Evolutionary conservation across 345 rosid genomes (phyloP).

Genomic region (Cardamine resedifolia): DNA sequence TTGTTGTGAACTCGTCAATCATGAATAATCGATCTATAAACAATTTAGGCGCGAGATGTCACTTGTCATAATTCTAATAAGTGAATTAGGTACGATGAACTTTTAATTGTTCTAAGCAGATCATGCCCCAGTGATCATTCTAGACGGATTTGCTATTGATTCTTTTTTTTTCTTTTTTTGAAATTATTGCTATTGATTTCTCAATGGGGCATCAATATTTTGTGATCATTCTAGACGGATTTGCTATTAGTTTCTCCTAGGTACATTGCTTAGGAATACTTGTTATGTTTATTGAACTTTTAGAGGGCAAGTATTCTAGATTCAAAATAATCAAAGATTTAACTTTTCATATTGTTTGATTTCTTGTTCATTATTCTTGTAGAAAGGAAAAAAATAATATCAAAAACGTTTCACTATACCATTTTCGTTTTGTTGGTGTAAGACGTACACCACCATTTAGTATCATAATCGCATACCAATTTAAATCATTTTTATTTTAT

Average conservation of each 20-base stretch:
- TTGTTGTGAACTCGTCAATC: background rate
- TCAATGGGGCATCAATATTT: too few species aligned
- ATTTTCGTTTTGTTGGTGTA: too few species aligned
- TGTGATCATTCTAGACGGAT: too few species aligned
- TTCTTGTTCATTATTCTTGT: background rate
- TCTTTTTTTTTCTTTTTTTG: too few species aligned
- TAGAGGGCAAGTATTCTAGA: background rate
- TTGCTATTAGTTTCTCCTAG: too few species aligned
- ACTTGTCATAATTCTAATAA: too few species aligned
- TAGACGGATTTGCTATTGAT: background rate
- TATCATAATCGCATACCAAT: background rate
- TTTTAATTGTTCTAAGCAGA: background rate
- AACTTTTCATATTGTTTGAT: background rate
- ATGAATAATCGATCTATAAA: background rate
- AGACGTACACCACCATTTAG: background rate
- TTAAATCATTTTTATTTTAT: background rate
- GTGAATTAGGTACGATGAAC: background rate
- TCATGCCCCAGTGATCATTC: background rate
- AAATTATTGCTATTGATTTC: too few species aligned
- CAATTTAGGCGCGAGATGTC: too few species aligned
- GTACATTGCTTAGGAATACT: background rate
- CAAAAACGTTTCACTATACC: too few species aligned
- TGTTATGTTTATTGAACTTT: background rate
- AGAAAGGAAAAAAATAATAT: too few species aligned
- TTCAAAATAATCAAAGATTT: background rate